phyloP scores from a whole-genome alignment of 192 early-diverging fungal genomes.

The Coemansia sp. region DNA sequence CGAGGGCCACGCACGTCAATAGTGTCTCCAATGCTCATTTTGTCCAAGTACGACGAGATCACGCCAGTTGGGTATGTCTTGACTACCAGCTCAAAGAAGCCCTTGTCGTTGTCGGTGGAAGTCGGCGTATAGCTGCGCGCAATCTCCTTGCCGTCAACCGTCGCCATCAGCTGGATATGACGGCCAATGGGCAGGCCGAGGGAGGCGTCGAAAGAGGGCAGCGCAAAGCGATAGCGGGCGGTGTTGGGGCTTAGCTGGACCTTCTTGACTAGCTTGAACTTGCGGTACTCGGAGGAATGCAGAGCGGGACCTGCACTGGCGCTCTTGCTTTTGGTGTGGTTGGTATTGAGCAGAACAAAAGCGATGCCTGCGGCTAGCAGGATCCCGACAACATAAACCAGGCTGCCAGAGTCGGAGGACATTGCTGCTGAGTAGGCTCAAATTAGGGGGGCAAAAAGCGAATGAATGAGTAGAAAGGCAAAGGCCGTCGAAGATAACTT shows the following conservation, averaged over 20 bases:
- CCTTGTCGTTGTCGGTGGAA: constrained; percentile 75
- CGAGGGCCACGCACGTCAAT: constrained; percentile 84
- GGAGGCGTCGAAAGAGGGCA: constrained; percentile 62
- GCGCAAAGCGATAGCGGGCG: constrained; percentile 85
- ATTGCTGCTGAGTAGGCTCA: constrained; percentile 5
- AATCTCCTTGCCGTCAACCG: constrained; percentile 80
- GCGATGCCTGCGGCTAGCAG: constrained; percentile 42
- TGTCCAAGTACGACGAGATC: constrained; percentile 71
- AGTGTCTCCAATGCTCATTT: constrained; percentile 69
- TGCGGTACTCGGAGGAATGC: constrained; percentile 69
- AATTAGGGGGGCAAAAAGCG: not conserved
- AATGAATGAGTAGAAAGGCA: not conserved
- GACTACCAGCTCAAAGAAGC: constrained; percentile 88
- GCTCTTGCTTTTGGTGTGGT: constrained; percentile 1
- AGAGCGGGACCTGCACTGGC: constrained; percentile 49
- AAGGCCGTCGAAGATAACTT: not conserved
- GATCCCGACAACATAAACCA: constrained; percentile 27
- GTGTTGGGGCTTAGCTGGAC: constrained; percentile 78
- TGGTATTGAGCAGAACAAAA: constrained; percentile 22
- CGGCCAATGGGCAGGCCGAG: constrained; percentile 93
- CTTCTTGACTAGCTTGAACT: constrained; percentile 78
- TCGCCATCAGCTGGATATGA: constrained; percentile 85
- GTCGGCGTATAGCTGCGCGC: constrained; percentile 91
- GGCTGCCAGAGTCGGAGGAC: constrained; percentile 18
- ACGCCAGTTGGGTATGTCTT: constrained; percentile 86